Evolutionary conservation across 2,329 filamentous ascomycete genomes (phyloP).

Genomic region (Biscogniauxia marginata): DNA sequence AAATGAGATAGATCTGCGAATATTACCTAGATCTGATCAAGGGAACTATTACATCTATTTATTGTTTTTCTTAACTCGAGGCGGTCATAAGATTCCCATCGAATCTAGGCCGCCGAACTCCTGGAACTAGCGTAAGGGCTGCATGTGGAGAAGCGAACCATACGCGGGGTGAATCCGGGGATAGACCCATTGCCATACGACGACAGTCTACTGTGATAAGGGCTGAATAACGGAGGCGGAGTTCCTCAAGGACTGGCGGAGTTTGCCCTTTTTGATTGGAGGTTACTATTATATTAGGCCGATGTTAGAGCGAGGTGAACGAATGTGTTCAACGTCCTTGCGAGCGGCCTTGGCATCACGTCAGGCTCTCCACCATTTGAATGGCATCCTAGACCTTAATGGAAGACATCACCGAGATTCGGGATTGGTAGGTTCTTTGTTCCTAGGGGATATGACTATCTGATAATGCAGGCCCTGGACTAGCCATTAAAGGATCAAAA

Average conservation of each 20-base stretch:
- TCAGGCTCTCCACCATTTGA: not conserved
- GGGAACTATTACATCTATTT: slow-evolving; percentile 7
- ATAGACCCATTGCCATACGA: slow-evolving; percentile 6
- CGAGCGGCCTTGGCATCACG: not conserved
- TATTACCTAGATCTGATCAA: not conserved
- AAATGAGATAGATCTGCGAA: not conserved
- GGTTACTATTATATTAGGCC: not conserved
- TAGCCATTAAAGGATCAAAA: not conserved
- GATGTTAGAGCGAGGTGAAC: not conserved
- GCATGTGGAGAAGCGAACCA: slow-evolving; percentile 9
- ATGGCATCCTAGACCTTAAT: not conserved
- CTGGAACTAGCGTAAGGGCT: slow-evolving; percentile 8
- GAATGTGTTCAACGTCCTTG: not conserved
- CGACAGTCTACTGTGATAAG: slow-evolving; percentile 2
- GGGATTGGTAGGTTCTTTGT: not conserved
- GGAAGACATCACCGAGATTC: not conserved
- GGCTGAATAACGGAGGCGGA: slow-evolving; percentile 1
- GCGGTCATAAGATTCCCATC: not conserved
- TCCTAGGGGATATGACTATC: not conserved
- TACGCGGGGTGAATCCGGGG: slow-evolving; percentile 8
- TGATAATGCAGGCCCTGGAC: not conserved
- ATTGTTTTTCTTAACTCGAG: not conserved
- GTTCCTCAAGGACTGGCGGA: not conserved
- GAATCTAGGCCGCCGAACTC: not conserved
- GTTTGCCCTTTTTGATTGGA: not conserved